Evolutionary conservation across 192 early-diverging fungal species (phyloP), one percentile per base, ranked within the genome.

Genomic region (Coemansia sp.): DNA sequence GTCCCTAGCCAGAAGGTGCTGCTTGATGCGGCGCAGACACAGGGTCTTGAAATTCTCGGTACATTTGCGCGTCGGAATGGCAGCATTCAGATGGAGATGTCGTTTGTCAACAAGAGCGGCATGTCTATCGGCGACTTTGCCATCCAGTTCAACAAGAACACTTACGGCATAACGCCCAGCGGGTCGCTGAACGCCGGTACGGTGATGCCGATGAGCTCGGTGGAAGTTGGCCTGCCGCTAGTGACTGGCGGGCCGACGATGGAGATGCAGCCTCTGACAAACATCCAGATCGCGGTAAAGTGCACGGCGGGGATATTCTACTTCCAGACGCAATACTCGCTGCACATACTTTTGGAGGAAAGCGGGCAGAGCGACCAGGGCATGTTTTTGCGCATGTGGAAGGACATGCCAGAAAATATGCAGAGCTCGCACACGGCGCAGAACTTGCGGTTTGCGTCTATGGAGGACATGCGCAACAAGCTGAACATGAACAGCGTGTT

Each of bases 131-230:
- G 72, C 20, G 86, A 88, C 66, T 87, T 89, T 80, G 91, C 88
- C 0, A 89, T 92, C 21, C 87, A 90, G 65, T 91, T 92, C 80
- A 92, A 92, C 85, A 89, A 90, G 65, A 92, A 92, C 79, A 90
- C 85, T 7, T 91, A 83, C 50, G 87, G 87, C 5, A 45, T 92
- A 4, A 72, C 73, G 59, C 87, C 89, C 18, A 70, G 72, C 16
- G 41, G 73, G 9, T 65, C 82, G 6, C 76, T 91, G 6, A 66
- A 70, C 16, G 71, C 84, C 13, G 70, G 65, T 11, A 59, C 68
- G 16, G 55, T 80, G 12, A 45, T 68, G 48, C 82, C 89, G 1
- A 83, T 81, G 66, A 64, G 76, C 39, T 63, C 71, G 3, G 58
- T 65, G 6, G 85, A 86, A 20, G 69, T 76, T 6, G 67, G 72